Evolutionary conservation across 2,329 filamentous ascomycete genomes (phyloP).

Genomic region (Aspergillus hiratsukae): DNA sequence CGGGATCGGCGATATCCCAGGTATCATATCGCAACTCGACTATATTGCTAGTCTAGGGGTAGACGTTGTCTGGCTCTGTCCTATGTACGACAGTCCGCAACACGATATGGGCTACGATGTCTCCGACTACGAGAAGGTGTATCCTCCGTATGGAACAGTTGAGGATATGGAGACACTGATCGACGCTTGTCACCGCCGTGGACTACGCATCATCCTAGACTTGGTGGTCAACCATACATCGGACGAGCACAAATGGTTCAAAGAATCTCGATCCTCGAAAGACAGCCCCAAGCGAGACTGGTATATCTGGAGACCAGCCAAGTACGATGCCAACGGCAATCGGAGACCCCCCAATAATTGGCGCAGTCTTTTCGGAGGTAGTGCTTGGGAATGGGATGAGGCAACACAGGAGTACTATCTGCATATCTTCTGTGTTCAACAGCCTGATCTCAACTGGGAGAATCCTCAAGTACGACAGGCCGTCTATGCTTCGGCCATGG

Average conservation of each 20-base stretch:
- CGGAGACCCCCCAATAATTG: constrained; percentile 72
- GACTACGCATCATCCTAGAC: constrained; percentile 68
- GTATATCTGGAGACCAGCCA: constrained; percentile 57
- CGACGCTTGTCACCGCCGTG: constrained; percentile 53
- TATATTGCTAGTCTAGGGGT: constrained; percentile 59
- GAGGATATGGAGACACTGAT: constrained; percentile 61
- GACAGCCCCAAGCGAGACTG: constrained; percentile 62
- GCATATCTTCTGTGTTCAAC: constrained; percentile 67
- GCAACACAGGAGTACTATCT: constrained; percentile 69
- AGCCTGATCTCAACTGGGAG: constrained; percentile 86
- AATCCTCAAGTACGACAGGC: constrained; percentile 61
- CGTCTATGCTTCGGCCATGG: constrained; percentile 65
- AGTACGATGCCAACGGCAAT: constrained; percentile 51
- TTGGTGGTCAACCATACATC: constrained; percentile 75
- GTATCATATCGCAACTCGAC: constrained; percentile 60
- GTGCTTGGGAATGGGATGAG: constrained; percentile 59
- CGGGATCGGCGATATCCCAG: constrained; percentile 62
- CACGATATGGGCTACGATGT: constrained; percentile 53
- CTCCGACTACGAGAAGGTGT: constrained; percentile 58
- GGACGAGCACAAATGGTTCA: constrained; percentile 67
- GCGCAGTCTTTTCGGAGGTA: constrained; percentile 35
- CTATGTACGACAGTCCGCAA: constrained; percentile 49
- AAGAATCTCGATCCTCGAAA: constrained; percentile 57
- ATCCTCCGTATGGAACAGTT: constrained; percentile 60
- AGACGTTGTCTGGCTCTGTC: constrained; percentile 54